Base-by-base conservation (phyloP, 2,329 filamentous ascomycete species). In the Escovopsis weberi region DNA sequence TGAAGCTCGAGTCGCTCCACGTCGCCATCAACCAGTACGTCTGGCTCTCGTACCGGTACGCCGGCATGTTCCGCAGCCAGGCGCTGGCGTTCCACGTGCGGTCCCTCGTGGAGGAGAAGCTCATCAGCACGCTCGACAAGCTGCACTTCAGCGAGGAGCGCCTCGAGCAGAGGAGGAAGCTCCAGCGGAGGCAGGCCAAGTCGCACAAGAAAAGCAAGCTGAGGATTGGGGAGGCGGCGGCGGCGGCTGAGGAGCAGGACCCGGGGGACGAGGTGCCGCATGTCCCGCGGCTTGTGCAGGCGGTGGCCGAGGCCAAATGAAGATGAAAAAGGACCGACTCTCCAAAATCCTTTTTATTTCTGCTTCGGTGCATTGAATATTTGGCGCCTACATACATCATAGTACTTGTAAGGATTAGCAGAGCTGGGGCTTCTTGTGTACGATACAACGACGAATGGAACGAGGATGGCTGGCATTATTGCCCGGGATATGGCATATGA, bases 21-120 rank as follows among this genome's bases (percentile, higher is more conserved):
- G 84, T 85, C 53, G 70, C 77, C 26, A 66, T 98, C 33, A 85
- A 89, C 37, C 66, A 88, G 38, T 98, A 96, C 57, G 70, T 94
- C 2, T 98, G 91, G 91, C 69, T 98, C 12, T 89, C 84, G 52
- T 96, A 89, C 61, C 80, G 89, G 6, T 94, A 89, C 59, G 70
- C 78, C 4, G 84, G 85, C 39, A 71, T 93, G 40, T 94, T 95
- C 59, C 73, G 67, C 6, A 84, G 80, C 49, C 76, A 89, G 52
- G 67, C 68, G 1, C 68, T 94, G 37, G 87, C 85, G 1, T 81
- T 84, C 49, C 79, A 94, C 56, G 76, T 85, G 39, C 94, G 94
- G 56, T 61, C 64, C 6, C 58, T 93, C 40, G 79, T 88, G 2
- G 88, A 95, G 62, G 69, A 77, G 41, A 78, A 75, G 56, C 88